A percentile compares a stretch with the other conserved stretches of the same genome.
phyloP scores from a whole-genome alignment of 2,329 filamentous ascomycete species.

The Sordariomycetes sp. region DNA sequence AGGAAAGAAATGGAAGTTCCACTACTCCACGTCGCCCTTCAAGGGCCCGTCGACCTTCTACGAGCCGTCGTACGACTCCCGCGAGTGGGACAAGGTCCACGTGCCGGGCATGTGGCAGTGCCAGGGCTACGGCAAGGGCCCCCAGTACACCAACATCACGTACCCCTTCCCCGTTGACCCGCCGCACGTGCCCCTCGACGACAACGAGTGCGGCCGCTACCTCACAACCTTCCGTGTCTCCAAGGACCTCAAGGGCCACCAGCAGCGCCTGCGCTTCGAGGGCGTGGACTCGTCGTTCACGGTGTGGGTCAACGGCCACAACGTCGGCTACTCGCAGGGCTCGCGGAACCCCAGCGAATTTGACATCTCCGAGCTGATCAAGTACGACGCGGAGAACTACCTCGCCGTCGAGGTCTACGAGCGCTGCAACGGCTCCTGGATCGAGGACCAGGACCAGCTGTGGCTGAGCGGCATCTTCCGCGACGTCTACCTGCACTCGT shows the following conservation, averaged over 20 bases:
- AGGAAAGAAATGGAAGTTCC: constrained; percentile 40
- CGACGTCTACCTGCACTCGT: constrained; percentile 55
- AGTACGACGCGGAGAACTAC: constrained; percentile 33
- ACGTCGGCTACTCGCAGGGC: constrained; percentile 64
- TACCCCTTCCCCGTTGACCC: constrained; percentile 60
- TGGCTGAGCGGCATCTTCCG: constrained; percentile 59
- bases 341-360: constrained; percentile 65
- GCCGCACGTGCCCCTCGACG: constrained; percentile 51
- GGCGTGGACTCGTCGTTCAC: constrained; percentile 66
- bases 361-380: constrained; percentile 48
- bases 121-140: constrained; percentile 51
- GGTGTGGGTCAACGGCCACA: constrained; percentile 56
- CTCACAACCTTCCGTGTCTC: constrained; percentile 44
- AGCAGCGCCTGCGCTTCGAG: constrained; percentile 62
- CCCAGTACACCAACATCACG: constrained; percentile 60
- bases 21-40: constrained; percentile 33
- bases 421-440: constrained; percentile 60
- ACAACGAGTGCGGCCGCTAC: constrained; percentile 57
- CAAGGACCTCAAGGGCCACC: constrained; percentile 31
- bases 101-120: constrained; percentile 66
- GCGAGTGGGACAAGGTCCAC: constrained; percentile 34
- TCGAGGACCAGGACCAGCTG: constrained; percentile 65
- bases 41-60: constrained; percentile 31
- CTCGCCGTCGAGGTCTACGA: constrained; percentile 62
- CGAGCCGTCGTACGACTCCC: constrained; percentile 21